A percentile compares a stretch with the other conserved stretches of the same genome.
phyloP scores from a whole-genome alignment of 108 stramenopile genomes.

The Nitzschia sp. region DNA sequence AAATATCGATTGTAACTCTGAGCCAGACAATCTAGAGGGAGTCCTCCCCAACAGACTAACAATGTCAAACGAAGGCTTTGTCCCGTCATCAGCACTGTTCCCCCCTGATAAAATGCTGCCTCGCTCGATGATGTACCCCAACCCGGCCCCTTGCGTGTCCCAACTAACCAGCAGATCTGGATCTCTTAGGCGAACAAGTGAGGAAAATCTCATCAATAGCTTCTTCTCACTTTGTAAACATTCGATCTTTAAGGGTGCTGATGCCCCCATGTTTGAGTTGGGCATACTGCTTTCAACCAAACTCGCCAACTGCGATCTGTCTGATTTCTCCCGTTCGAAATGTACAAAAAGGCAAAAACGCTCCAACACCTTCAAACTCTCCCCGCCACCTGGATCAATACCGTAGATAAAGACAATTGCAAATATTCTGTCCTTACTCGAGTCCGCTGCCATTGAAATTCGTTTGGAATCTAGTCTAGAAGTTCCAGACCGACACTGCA shows the following conservation, averaged over 20 bases:
- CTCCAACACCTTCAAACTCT: slow-evolving; percentile 66
- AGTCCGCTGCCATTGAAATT: slow-evolving; percentile 79
- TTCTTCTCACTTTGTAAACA: slow-evolving; percentile 54
- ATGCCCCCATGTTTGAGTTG: slow-evolving; percentile 44
- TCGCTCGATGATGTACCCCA: slow-evolving; percentile 83
- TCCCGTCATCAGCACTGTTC: slow-evolving; percentile 3
- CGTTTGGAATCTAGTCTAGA: slow-evolving; percentile 63
- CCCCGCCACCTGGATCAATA: slow-evolving; percentile 84
- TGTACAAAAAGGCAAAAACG: slow-evolving; percentile 66
- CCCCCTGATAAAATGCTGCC: slow-evolving; percentile 44
- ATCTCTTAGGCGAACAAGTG: slow-evolving; percentile 68
- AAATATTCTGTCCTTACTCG: slow-evolving; percentile 64
- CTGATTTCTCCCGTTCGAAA: slow-evolving; percentile 37
- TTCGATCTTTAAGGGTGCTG: slow-evolving; percentile 49
- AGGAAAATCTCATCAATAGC: slow-evolving; percentile 64
- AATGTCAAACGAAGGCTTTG: slow-evolving; percentile 58
- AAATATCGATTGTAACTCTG: background rate
- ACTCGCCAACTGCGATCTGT: slow-evolving; percentile 11
- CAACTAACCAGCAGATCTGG: slow-evolving; percentile 83
- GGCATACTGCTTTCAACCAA: slow-evolving; percentile 36
- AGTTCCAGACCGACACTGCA: slow-evolving; percentile 75
- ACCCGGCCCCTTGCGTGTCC: slow-evolving; percentile 82
- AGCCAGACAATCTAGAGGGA: slow-evolving; percentile 24
- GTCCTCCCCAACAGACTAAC: slow-evolving; percentile 76
- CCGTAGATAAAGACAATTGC: slow-evolving; percentile 68